Evolutionary conservation across 345 rosid species (phyloP).

Genomic region (Rhodomyrtus tomentosa): DNA sequence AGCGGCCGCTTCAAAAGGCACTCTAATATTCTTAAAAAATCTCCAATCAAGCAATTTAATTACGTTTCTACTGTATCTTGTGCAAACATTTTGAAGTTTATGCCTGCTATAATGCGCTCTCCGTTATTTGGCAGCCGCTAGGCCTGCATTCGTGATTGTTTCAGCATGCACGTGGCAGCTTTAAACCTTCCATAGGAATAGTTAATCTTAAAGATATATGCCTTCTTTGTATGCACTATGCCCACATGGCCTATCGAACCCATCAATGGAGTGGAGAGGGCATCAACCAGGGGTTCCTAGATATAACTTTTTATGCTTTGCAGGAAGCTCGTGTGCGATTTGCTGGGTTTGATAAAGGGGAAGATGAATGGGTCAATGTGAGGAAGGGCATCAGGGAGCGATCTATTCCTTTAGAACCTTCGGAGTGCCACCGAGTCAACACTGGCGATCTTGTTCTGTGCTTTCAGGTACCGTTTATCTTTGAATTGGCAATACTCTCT

Average conservation of each 20-base stretch:
- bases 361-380: conserved; percentile 90
- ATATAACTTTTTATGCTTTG: background rate
- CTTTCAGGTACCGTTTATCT: conserved; percentile 41
- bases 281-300: background rate
- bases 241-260: background rate
- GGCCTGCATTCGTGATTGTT: background rate
- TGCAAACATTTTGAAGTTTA: background rate
- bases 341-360: conserved; percentile 45
- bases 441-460: conserved; percentile 67
- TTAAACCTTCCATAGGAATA: background rate
- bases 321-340: conserved; percentile 88
- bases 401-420: conserved; percentile 72
- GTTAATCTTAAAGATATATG: background rate
- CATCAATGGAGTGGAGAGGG: background rate
- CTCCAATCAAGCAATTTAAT: background rate
- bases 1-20: background rate
- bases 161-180: background rate
- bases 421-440: conserved; percentile 54
- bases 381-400: conserved; percentile 48
- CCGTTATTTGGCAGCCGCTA: background rate
- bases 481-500: background rate
- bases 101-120: background rate
- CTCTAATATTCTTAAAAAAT: background rate
- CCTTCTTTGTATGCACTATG: background rate
- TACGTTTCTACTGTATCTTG: background rate